A percentile compares a stretch with the other conserved stretches of the same genome.
Evolutionary conservation across 805 yeast species (phyloP).

Genomic region (Pichia cephalocereana): DNA sequence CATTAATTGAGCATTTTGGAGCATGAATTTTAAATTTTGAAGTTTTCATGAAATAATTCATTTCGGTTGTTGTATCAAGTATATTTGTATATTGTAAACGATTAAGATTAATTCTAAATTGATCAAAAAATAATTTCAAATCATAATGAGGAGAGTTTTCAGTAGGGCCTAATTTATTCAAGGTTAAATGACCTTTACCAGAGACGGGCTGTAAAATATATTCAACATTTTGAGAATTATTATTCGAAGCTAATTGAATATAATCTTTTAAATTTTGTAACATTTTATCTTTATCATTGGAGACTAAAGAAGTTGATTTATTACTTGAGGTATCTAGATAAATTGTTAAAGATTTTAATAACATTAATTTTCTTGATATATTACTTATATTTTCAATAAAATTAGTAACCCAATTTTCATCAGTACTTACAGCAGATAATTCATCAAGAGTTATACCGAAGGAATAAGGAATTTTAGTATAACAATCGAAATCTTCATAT

Average conservation of each 20-base stretch:
- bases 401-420: constrained; percentile 74
- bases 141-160: constrained; percentile 58
- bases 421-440: constrained; percentile 85
- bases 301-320: constrained; percentile 30
- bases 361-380: constrained; percentile 67
- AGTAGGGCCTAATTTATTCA: constrained; percentile 73
- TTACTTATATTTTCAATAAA: constrained; percentile 65
- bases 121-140: constrained; percentile 73
- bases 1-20: constrained; percentile 46
- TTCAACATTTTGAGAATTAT: constrained; percentile 30
- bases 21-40: constrained; percentile 62
- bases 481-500: constrained; percentile 71
- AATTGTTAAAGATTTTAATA: constrained; percentile 62
- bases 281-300: constrained; percentile 40
- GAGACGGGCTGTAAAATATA: constrained; percentile 78
- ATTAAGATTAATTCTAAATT: constrained; percentile 80
- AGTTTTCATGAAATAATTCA: constrained; percentile 70
- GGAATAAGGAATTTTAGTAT: constrained; percentile 69
- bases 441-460: constrained; percentile 79
- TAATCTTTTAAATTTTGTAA: constrained; percentile 38
- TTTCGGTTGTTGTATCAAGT: constrained; percentile 70
- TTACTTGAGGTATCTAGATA: constrained; percentile 74
- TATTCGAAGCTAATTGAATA: constrained; percentile 25
- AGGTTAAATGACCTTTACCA: constrained; percentile 73
- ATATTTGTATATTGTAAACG: constrained; percentile 78